Evolutionary conservation across 495 filamentous ascomycete genomes (phyloP).

Genomic region (Penicillium daleae): DNA sequence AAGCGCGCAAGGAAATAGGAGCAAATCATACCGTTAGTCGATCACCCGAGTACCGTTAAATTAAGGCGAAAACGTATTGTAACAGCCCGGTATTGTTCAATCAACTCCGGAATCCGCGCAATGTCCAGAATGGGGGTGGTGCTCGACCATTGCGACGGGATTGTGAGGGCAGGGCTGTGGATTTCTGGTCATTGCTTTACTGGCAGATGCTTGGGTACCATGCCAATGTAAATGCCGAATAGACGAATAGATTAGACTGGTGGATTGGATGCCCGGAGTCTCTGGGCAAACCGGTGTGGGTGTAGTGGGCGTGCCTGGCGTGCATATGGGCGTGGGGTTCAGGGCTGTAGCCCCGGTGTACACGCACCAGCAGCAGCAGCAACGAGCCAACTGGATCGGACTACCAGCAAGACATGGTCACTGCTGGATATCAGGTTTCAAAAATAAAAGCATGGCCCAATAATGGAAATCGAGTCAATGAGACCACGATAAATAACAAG

Average conservation of each 20-base stretch:
- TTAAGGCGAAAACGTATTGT: slow-evolving; percentile 23
- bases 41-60: slow-evolving; percentile 12
- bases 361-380: neutral
- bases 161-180: neutral
- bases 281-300: no score
- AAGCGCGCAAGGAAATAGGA: slow-evolving; percentile 25
- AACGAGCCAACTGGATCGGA: neutral
- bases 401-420: neutral
- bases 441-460: neutral
- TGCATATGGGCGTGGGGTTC: neutral
- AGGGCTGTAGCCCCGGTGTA: slow-evolving; percentile 4
- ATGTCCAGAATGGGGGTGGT: neutral
- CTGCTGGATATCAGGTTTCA: neutral
- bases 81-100: slow-evolving; percentile 21
- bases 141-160: neutral
- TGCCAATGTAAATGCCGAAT: neutral
- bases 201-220: neutral
- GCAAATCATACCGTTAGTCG: slow-evolving; percentile 23
- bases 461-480: neutral
- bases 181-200: neutral
- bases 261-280: neutral
- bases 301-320: neutral
- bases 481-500: neutral
- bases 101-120: neutral
- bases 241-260: neutral